Percentiles rank a stretch among this genome's conserved stretches.
phyloP scores from a whole-genome alignment of 2,329 filamentous ascomycete genomes.

The Chrysoporthe deuterocubensis region DNA sequence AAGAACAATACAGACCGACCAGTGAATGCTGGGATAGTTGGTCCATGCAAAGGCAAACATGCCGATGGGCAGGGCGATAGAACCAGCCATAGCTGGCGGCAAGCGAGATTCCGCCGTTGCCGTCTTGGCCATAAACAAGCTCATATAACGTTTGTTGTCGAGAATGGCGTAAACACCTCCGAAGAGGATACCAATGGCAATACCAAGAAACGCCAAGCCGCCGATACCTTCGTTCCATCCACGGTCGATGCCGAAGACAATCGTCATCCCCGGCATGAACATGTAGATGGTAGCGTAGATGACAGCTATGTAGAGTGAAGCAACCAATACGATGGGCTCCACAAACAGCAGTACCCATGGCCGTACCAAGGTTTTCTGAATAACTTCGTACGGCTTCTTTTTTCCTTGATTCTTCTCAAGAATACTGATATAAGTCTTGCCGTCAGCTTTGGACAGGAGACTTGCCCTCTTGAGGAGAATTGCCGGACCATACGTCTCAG shows the following conservation, averaged over 20 bases:
- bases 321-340: conserved; percentile 68
- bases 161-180: conserved; percentile 52
- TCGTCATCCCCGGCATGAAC: conserved; percentile 58
- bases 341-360: conserved; percentile 68
- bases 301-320: conserved; percentile 67
- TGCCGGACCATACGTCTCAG: conserved; percentile 31
- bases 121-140: conserved; percentile 16
- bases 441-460: conserved; percentile 4
- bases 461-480: conserved; percentile 5
- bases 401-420: conserved; percentile 11
- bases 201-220: conserved; percentile 65
- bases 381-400: conserved; percentile 47
- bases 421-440: conserved; percentile 31
- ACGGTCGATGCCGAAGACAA: conserved; percentile 61
- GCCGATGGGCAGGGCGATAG: conserved; percentile 40
- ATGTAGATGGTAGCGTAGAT: conserved; percentile 59
- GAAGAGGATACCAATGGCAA: conserved; percentile 63
- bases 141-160: conserved; percentile 58
- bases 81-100: conserved; percentile 62
- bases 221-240: conserved; percentile 62
- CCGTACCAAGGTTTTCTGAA: conserved; percentile 60
- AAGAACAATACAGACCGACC: conserved; percentile 41
- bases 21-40: conserved; percentile 35
- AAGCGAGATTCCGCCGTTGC: conserved; percentile 68
- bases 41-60: conserved; percentile 18